Base-by-base conservation (phyloP, 2,329 filamentous ascomycete species). In the Raffaelea albimanens region DNA sequence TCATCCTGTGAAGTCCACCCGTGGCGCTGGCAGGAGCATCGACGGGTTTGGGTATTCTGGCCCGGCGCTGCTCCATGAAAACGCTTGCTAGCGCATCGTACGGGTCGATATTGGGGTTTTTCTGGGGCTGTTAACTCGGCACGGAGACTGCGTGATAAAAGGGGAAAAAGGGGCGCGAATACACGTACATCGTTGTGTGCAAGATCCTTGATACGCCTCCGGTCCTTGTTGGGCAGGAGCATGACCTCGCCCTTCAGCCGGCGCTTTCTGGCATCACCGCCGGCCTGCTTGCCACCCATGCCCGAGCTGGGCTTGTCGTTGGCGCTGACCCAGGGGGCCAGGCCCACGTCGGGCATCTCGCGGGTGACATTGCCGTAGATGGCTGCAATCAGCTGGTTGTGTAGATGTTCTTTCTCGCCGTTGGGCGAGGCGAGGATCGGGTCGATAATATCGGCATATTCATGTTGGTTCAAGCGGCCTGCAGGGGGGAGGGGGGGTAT, bases 1-100 rank as follows among this genome's bases (percentile, higher is more conserved):
- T 94, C 72, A 91, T 83, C 55, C 80, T 88, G 55, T 87, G 89
- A 41, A 91, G 73, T 19, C 84, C 84, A 23, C 80, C 83, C 22
- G 42, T 47, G 21, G 83, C 83, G 58, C 80, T 82, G 23, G 82
- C 74, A 22, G 83, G 81, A 9, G 80, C 75, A 48, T 87, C 78
- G 25, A 82, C 75, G 13, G 67, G 61, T 44, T 69, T 67, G 4
- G 67, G 61, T 11, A 67, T 58, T 49, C 69, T 66, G n/a, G 60
- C 64, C 40, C 71, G 69, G 50, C 72, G 69, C 20, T 70, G 65
- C 19, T 80, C 75, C 13, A 65, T 58, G 54, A 80, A 78, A 40
- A 75, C 62, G 50, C 67, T 72, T 13, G 73, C 65, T 49, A 80
- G 64, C 10, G 66, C 69, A 47, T 80, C 75, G 50, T 72, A 69